Evolutionary conservation across 2,329 filamentous ascomycete species (phyloP), one percentile per base, ranked within the genome.

Genomic region (Calonectria naviculata): DNA sequence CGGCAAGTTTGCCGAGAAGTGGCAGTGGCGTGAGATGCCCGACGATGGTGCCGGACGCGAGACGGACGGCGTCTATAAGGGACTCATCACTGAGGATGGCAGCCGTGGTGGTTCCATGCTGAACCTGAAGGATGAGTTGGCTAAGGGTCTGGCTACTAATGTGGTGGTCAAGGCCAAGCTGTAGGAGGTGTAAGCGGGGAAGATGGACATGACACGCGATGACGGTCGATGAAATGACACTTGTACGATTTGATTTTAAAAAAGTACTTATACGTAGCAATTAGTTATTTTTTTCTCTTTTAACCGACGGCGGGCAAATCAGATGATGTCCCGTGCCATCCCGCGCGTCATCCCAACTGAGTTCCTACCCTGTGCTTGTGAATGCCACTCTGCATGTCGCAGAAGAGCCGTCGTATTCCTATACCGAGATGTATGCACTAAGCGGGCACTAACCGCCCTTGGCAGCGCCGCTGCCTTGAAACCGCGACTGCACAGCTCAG

Each of bases 11-110:
- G 84, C 83, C 42, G 79, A 83, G 2, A 90, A 90, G 78, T 91
- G 89, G 89, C 86, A 87, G 34, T 94, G 92, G 87, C 95, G 91
- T 86, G 85, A 85, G 65, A 88, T 89, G 76, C 80, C 84, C 73
- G 77, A 80, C 17, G 84, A 84, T 68, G 75, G 77, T 12, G 80
- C 74, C 8, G 81, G 82, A 52, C 74, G 78, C 71, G 74, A 80
- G 65, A 80, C 81, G 71, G 69, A 84, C 70, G 80, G 84, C 34
- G 80, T 79, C 41, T 85, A 84, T 54, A 78, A 75, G 31, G 80
- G 81, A 2, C 78, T 89, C 19, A 80, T 84, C 31, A 90, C 88
- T 0, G 84, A 88, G 71, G 89, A 91, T 70, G 89, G 89, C 4
- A 89, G 85, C 62, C 81, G 89, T 47, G 88, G 88, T 3, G 88